Conservation (phyloP, 2,329 filamentous ascomycete genomes). For the Emericellopsis atlantica region DNA sequence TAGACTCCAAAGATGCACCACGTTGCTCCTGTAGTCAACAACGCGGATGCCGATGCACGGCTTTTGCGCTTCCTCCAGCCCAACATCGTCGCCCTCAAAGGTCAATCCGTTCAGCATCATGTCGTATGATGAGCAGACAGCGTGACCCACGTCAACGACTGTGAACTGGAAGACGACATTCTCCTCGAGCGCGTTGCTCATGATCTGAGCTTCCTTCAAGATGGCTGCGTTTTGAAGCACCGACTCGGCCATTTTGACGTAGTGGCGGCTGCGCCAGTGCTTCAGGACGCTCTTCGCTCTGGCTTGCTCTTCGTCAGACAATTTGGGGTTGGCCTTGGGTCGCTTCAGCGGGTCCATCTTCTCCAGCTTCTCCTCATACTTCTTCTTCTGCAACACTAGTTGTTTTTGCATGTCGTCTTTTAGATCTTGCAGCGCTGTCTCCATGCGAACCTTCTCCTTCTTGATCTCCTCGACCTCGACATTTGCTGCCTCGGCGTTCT, state of each 20-base stretch:
- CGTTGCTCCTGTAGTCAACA: slow-evolving; percentile 75
- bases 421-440: slow-evolving; percentile 61
- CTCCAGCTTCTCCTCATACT: slow-evolving; percentile 75
- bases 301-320: slow-evolving; percentile 61
- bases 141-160: slow-evolving; percentile 78
- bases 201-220: slow-evolving; percentile 91
- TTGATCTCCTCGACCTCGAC: slow-evolving; percentile 75
- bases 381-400: slow-evolving; percentile 68
- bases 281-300: slow-evolving; percentile 53
- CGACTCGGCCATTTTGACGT: slow-evolving; percentile 86
- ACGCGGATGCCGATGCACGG: slow-evolving; percentile 86
- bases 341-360: slow-evolving; percentile 55
- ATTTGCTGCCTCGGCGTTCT: slow-evolving; percentile 59
- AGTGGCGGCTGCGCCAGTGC: slow-evolving; percentile 75
- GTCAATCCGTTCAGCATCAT: slow-evolving; percentile 86
- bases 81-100: slow-evolving; percentile 70
- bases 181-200: slow-evolving; percentile 94
- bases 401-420: slow-evolving; percentile 87
- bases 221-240: slow-evolving; percentile 78
- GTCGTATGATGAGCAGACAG: slow-evolving; percentile 87
- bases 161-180: slow-evolving; percentile 90
- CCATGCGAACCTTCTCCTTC: slow-evolving; percentile 75
- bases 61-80: slow-evolving; percentile 70
- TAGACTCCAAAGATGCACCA: slow-evolving; percentile 88
- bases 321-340: slow-evolving; percentile 45